Conservation (phyloP, 305 asterid species). For the Withania somnifera region DNA sequence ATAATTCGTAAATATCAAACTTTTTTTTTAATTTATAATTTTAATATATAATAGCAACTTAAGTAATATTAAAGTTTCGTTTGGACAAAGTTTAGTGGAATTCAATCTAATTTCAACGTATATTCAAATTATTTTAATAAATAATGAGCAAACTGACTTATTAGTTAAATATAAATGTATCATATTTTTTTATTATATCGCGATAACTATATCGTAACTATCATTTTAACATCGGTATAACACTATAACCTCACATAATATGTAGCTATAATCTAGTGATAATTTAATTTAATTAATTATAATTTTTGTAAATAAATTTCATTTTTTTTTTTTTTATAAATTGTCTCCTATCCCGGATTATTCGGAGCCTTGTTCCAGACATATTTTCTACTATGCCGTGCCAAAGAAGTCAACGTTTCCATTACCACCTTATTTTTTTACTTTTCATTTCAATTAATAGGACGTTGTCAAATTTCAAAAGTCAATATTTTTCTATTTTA, state of each 20-base stretch:
- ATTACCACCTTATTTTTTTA: too few species aligned
- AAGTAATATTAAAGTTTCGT: background rate
- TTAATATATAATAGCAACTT: background rate
- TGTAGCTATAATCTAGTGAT: background rate
- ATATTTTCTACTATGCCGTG: conserved; percentile 28
- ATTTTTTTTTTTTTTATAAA: background rate
- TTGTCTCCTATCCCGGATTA: conserved; percentile 59
- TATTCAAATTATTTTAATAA: background rate
- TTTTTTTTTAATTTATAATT: background rate
- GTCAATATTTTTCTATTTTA: too few species aligned
- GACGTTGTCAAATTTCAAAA: too few species aligned
- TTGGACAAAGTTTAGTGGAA: background rate
- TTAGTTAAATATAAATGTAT: too few species aligned
- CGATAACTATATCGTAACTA: too few species aligned
- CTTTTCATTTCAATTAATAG: too few species aligned
- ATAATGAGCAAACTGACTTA: too few species aligned
- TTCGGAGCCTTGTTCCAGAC: conserved; percentile 59
- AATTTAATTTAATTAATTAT: background rate
- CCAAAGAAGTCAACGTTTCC: conserved; percentile 34
- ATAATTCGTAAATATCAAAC: background rate
- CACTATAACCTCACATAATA: too few species aligned
- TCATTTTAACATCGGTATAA: too few species aligned
- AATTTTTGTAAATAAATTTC: background rate
- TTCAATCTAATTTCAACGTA: background rate
- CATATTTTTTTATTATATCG: too few species aligned